Evolutionary conservation across 75 land plant species (phyloP).

Genomic region (Pinus albicaulis): DNA sequence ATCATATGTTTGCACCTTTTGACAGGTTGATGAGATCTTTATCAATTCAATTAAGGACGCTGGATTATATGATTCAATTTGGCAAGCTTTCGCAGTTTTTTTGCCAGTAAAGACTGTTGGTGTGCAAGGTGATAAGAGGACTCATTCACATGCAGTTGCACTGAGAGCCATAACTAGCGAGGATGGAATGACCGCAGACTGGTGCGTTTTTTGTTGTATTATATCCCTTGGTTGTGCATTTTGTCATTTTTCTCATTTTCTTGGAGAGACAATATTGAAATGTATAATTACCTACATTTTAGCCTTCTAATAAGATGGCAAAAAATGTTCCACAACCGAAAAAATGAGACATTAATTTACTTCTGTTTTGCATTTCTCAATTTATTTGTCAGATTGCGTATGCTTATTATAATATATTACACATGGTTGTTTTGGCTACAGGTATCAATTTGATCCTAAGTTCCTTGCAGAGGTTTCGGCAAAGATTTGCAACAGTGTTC

Average conservation of each 20-base stretch:
- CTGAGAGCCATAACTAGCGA: slow-evolving; percentile 95
- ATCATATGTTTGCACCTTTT: neutral
- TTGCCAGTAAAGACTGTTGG: slow-evolving; percentile 79
- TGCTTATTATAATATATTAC: neutral
- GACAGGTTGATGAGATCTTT: slow-evolving; percentile 94
- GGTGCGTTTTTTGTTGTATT: slow-evolving; percentile 23
- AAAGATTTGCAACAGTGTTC: slow-evolving; percentile 87
- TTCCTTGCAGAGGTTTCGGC: slow-evolving; percentile 77
- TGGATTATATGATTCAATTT: slow-evolving; percentile 87
- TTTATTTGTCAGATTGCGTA: too few relatives aligned
- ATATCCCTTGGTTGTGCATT: neutral
- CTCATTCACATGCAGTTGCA: slow-evolving; percentile 78
- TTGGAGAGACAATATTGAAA: neutral
- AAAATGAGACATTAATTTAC: too few relatives aligned
- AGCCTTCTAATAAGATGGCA: too few relatives aligned
- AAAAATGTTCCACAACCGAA: too few relatives aligned
- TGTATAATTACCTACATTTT: neutral
- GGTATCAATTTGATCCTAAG: slow-evolving; percentile 84
- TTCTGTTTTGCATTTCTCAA: too few relatives aligned
- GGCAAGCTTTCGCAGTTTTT: slow-evolving; percentile 97
- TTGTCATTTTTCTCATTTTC: neutral
- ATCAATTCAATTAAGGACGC: slow-evolving; percentile 86
- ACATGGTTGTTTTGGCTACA: slow-evolving; percentile 20
- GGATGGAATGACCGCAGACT: slow-evolving; percentile 91
- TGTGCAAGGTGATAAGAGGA: slow-evolving; percentile 96